phyloP scores from a whole-genome alignment of 345 rosid species.

The Arabis alpina region DNA sequence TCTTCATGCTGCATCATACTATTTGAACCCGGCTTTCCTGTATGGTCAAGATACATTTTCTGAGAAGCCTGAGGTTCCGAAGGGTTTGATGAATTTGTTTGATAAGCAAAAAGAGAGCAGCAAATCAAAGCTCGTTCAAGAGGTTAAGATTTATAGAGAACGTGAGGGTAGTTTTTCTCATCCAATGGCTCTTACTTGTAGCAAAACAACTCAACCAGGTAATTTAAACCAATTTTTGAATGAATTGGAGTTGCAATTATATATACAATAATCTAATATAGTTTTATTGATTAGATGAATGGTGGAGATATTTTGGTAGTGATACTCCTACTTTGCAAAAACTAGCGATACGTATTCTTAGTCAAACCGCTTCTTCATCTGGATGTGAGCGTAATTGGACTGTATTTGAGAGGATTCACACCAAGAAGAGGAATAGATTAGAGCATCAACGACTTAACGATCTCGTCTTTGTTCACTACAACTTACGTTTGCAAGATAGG shows the following conservation, averaged over 20 bases:
- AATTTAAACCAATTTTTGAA: background rate
- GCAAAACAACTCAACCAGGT: background rate
- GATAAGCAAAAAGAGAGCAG: background rate
- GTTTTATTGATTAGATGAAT: background rate
- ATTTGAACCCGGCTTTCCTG: background rate
- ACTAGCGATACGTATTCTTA: constrained; percentile 1
- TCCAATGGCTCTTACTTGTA: background rate
- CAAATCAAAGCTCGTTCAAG: background rate
- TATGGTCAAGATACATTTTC: background rate
- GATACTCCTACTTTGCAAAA: background rate
- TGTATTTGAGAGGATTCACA: too few species aligned
- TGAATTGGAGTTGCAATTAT: background rate
- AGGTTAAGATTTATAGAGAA: constrained; percentile 7
- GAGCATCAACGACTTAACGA: too few species aligned
- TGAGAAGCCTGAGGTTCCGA: background rate
- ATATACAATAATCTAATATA: background rate
- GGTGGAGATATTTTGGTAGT: constrained; percentile 8
- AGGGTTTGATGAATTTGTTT: background rate
- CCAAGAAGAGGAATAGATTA: too few species aligned
- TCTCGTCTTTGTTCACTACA: too few species aligned
- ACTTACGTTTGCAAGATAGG: too few species aligned
- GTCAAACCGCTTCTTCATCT: background rate
- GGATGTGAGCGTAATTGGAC: too few species aligned
- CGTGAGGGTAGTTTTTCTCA: background rate
- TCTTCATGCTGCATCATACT: constrained; percentile 1